Conservation (phyloP, 192 early-diverging fungal species). For the Coemansia sp. region DNA sequence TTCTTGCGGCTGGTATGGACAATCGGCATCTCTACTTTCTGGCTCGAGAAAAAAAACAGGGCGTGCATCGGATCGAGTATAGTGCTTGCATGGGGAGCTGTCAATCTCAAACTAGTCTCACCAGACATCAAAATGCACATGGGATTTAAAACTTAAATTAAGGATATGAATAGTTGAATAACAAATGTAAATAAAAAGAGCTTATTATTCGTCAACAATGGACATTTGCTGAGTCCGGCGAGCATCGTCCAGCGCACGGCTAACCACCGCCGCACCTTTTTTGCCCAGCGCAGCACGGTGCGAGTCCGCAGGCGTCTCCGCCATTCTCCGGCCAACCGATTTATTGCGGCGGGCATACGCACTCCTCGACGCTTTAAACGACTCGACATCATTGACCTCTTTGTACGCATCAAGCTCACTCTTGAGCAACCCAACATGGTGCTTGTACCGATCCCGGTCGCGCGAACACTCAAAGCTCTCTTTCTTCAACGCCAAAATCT, state of each 20-base stretch:
- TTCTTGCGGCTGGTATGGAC: neutral
- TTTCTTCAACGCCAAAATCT: slow-evolving; percentile 45
- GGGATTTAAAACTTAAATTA: neutral
- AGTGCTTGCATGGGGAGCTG: neutral
- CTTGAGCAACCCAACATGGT: slow-evolving; percentile 26
- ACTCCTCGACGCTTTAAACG: slow-evolving; percentile 8
- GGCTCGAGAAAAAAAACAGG: neutral
- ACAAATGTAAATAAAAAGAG: neutral
- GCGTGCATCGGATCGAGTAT: neutral
- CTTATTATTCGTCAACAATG: slow-evolving; percentile 18
- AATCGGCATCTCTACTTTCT: neutral
- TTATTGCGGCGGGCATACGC: slow-evolving; percentile 7
- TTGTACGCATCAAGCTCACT: slow-evolving; percentile 51
- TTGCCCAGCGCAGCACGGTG: slow-evolving; percentile 13
- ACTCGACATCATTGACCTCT: slow-evolving; percentile 44
- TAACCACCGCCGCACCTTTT: slow-evolving; percentile 17
- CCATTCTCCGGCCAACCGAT: slow-evolving; percentile 1
- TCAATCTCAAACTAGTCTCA: too few species aligned
- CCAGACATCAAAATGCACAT: too few species aligned
- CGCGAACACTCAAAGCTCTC: slow-evolving; percentile 39
- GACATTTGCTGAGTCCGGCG: slow-evolving; percentile 17
- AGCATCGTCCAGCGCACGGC: slow-evolving; percentile 25
- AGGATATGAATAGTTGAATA: neutral
- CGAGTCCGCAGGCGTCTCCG: neutral
- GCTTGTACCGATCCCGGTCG: slow-evolving; percentile 34